These are phyloP conservation scores for Cymbopogon flexuosus DNA, from an alignment of 202 grass and related monocot species.

Conservation along the genomic window DNA sequence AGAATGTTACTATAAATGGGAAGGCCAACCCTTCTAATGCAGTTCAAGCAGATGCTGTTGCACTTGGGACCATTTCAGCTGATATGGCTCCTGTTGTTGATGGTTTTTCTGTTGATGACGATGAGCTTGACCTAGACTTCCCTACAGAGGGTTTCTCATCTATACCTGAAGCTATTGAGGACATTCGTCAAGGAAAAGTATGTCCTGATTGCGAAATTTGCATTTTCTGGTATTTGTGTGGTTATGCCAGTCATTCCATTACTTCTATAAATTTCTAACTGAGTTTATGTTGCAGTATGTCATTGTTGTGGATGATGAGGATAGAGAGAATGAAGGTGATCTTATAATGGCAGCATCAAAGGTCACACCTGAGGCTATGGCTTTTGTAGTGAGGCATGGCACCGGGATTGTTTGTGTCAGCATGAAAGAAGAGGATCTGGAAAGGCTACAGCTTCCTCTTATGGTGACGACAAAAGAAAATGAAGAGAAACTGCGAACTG, in stretches of 20 bases:
- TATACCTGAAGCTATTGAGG: conserved; percentile 87
- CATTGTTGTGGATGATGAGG: conserved; percentile 96
- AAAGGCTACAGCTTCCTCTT: conserved; percentile 77
- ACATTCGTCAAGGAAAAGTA: conserved; percentile 87
- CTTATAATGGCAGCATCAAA: conserved; percentile 97
- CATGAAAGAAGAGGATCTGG: conserved; percentile 97
- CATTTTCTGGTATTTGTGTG: neutral
- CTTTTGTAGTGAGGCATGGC: conserved; percentile 89
- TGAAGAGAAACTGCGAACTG: conserved; percentile 84
- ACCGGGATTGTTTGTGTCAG: conserved; percentile 97
- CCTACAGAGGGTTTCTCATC: conserved; percentile 87
- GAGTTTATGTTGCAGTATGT: conserved; percentile 62
- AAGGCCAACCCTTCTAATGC: conserved; percentile 33
- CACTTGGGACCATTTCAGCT: conserved; percentile 57
- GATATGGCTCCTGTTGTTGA: conserved; percentile 66
- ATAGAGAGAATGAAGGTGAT: conserved; percentile 96
- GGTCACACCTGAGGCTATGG: conserved; percentile 77
- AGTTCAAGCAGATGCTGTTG: conserved; percentile 54
- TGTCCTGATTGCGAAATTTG: conserved; percentile 1
- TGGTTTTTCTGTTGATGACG: conserved; percentile 53
- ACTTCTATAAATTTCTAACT: neutral
- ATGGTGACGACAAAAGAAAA: conserved; percentile 95
- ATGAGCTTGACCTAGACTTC: conserved; percentile 75
- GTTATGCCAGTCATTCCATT: neutral
- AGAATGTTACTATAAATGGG: conserved; percentile 37